Base-by-base conservation (phyloP, 495 filamentous ascomycete species). In the Neurospora sp. region DNA sequence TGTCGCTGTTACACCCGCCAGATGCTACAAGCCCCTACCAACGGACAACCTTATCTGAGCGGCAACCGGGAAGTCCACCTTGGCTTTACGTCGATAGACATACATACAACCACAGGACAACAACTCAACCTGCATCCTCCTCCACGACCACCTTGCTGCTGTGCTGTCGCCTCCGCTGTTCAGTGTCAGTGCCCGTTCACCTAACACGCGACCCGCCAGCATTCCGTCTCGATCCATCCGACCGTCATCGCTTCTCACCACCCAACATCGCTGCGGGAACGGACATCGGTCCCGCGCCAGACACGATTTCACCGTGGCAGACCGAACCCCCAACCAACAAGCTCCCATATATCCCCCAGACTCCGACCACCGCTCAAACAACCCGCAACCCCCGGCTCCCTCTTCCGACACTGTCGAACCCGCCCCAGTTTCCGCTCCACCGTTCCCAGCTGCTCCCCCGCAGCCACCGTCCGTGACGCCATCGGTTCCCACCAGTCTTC, bases 341-440 rank as follows among this genome's bases (percentile, higher is more conserved):
- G 70, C 68, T 69, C 72, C 74, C 69, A 75, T 73, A 76, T 61
- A 74, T 73, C 68, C 73, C 71, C 77, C 78, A 73, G 70, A 75
- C 73, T 71, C 78, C 78, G 77, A 85, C 83, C 83, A 83, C 83
- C 77, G 78, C 79, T 80, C 82, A 81, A 81, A 79, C 78, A 80
- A 80, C 75, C 81, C 82, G 82, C 83, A 78, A 72, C 35, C 75
- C 71, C 77, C 81, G 74, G 77, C 73, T 69, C 69, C 74, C 76
- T 74, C 84, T 75, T 71, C 81, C 73, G 80, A 78, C 82, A 83
- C 80, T 71, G 72, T 74, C 69, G 53, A 78, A 79, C 79, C 83
- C 74, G 77, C 42, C 46, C 73, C 39, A 42, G 31, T 41, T 31
- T 70, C 48, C 31, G 40, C 48, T 35, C 79, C 73, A 80, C 75